These are phyloP conservation scores for Sugiyamaella castrensis DNA, from an alignment of 1,139 yeast species.

Conservation along the genomic window DNA sequence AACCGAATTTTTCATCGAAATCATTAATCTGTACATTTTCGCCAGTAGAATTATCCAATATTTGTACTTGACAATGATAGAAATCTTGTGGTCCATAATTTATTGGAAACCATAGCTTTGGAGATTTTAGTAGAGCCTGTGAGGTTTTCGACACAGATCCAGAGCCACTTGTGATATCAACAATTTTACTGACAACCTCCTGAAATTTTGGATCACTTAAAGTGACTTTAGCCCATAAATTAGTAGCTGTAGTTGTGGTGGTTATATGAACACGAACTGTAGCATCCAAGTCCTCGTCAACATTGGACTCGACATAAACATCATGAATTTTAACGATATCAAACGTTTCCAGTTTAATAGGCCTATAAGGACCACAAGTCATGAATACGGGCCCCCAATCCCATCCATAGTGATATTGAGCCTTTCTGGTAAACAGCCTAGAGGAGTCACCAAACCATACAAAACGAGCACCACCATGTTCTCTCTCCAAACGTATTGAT, in stretches of 20 bases:
- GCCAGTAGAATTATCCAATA: conserved; percentile 37
- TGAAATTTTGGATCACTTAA: too few species aligned
- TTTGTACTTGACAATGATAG: conserved; percentile 26
- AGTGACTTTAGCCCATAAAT: too few species aligned
- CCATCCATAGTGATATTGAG: conserved; percentile 58
- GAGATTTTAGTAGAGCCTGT: too few species aligned
- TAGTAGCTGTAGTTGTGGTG: too few species aligned
- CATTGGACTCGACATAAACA: conserved; percentile 29
- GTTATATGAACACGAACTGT: too few species aligned
- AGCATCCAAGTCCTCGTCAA: background rate
- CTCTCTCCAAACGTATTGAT: conserved; percentile 42
- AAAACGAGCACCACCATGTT: too few species aligned
- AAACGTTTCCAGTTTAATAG: conserved; percentile 39
- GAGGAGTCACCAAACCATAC: too few species aligned
- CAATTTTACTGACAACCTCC: too few species aligned
- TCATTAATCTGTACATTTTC: conserved; percentile 39
- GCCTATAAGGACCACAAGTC: conserved; percentile 49
- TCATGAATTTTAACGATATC: conserved; percentile 24
- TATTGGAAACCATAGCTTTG: too few species aligned
- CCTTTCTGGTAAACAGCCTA: conserved; percentile 49
- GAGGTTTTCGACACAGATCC: too few species aligned
- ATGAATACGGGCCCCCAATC: conserved; percentile 55
- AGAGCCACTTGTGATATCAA: too few species aligned
- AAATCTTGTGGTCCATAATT: too few species aligned
- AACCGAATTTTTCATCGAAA: conserved; percentile 42